Base-by-base conservation (phyloP, 805 yeast species). In the Candida ovalis region DNA sequence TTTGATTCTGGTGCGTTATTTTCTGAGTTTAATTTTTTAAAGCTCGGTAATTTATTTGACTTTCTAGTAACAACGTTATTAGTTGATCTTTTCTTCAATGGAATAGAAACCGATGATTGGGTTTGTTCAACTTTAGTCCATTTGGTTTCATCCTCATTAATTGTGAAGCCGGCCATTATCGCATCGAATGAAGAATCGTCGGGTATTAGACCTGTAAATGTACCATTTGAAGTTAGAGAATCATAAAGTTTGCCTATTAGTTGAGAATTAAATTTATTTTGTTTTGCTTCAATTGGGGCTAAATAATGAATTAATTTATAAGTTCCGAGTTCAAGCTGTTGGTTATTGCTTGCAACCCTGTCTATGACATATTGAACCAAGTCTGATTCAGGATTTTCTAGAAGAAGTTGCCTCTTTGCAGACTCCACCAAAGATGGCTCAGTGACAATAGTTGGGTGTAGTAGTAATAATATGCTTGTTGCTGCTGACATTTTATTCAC, bases 371-470 rank as follows among this genome's bases (percentile, higher is more conserved):
- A 79, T 61, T 83, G 89, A 33, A 71, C 68, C 12, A 71, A 56
- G 23, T 51, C 58, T 8, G 71, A 58, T 24, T 61, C 63, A 4
- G 72, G 65, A 43, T 56, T 55, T 30, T 66, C 53, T 4, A 45
- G 24, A 17, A 49, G 43, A 36, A 75, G 59, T 17, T 56, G 49
- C 13, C 52, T 49, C 62, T 80, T 79, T 37, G 69, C 63, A 1
- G 51, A 35, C 42, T 68, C 74, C 18, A 82, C 79, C 18, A 67
- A 46, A 3, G 62, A 69, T 40, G 82, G 84, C 36, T 76, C 74
- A 0, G 84, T 77, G 12, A 83, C 86, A 42, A 79, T 74, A 7
- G 86, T 83, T 18, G 89, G 89, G 58, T 84, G 89, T 46, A 84
- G 72, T 43, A 84, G 68, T 24, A 83, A 64, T 46, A 82, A 65